Percentiles rank a stretch among this genome's conserved stretches.
phyloP scores from a whole-genome alignment of 495 filamentous ascomycete species.

The Thermochaetoides thermophila region DNA sequence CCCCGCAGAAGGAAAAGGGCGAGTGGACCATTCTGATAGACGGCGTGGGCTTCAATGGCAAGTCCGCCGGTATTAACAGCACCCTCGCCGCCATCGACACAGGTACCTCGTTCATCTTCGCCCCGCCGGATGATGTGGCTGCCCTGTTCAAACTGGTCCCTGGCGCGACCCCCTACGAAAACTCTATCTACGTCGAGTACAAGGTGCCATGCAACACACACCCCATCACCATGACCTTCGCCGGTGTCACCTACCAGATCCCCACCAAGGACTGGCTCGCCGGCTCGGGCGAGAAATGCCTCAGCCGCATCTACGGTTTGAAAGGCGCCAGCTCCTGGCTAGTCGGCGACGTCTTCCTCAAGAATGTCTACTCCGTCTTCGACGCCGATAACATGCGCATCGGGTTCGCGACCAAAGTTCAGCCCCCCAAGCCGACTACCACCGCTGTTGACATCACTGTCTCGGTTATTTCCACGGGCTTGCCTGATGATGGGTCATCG shows the following conservation, averaged over 20 bases:
- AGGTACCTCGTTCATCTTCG: conserved; percentile 61
- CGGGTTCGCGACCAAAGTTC: conserved; percentile 29
- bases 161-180: conserved; percentile 24
- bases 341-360: conserved; percentile 69
- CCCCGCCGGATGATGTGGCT: conserved; percentile 48
- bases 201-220: conserved; percentile 53
- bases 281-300: conserved; percentile 32
- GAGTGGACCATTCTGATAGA: conserved; percentile 58
- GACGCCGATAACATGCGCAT: conserved; percentile 47
- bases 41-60: conserved; percentile 43
- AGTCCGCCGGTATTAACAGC: conserved; percentile 31
- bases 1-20: conserved; percentile 14
- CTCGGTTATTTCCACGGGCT: conserved; percentile 3
- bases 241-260: conserved; percentile 43
- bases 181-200: conserved; percentile 38
- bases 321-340: conserved; percentile 41
- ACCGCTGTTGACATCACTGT: conserved; percentile 7
- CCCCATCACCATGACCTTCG: conserved; percentile 25
- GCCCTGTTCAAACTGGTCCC: conserved; percentile 51
- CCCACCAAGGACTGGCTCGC: conserved; percentile 57
- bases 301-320: conserved; percentile 48
- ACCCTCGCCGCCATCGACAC: conserved; percentile 62
- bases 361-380: conserved; percentile 82
- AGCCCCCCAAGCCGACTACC: conserved; percentile 8
- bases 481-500: neutral